These are phyloP conservation scores for Fusarium proliferatum DNA, from an alignment of 2,329 filamentous ascomycete species.

Conservation along the genomic window DNA sequence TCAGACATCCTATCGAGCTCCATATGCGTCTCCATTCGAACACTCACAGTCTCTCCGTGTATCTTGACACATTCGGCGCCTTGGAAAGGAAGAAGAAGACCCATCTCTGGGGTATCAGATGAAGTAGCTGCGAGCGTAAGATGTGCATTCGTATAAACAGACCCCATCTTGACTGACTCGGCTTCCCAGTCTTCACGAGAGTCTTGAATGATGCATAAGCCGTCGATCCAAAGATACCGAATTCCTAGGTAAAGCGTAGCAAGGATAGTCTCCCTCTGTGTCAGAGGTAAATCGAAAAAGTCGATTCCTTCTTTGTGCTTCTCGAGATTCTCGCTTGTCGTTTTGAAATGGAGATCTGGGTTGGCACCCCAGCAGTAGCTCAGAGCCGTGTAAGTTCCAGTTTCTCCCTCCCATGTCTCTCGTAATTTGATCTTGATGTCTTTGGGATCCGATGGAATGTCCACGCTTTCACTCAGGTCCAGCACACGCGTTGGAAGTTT, in stretches of 20 bases:
- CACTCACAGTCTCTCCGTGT: neutral
- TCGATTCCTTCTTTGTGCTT: neutral
- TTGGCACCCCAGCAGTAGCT: constrained; percentile 20
- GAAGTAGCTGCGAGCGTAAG: constrained; percentile 1
- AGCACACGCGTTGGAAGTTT: neutral
- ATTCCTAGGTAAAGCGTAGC: neutral
- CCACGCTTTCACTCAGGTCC: neutral
- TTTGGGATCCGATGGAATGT: neutral
- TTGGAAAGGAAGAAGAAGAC: constrained; percentile 3
- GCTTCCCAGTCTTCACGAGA: constrained; percentile 12
- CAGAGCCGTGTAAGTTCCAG: neutral
- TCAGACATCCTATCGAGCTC: neutral
- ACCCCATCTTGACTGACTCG: neutral
- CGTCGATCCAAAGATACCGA: constrained; percentile 10
- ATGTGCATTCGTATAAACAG: neutral
- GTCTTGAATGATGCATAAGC: constrained; percentile 14
- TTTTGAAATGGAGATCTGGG: neutral
- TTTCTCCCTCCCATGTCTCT: neutral
- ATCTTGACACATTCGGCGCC: neutral
- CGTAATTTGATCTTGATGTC: neutral
- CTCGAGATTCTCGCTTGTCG: neutral
- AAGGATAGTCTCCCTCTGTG: neutral
- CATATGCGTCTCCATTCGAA: neutral
- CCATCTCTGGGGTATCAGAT: neutral
- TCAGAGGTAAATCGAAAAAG: neutral